A percentile compares a stretch with the other conserved stretches of the same genome.
These are phyloP conservation scores for Leishmania braziliensis DNA, from an alignment of 208 protist genomes.

Conservation along the genomic window DNA sequence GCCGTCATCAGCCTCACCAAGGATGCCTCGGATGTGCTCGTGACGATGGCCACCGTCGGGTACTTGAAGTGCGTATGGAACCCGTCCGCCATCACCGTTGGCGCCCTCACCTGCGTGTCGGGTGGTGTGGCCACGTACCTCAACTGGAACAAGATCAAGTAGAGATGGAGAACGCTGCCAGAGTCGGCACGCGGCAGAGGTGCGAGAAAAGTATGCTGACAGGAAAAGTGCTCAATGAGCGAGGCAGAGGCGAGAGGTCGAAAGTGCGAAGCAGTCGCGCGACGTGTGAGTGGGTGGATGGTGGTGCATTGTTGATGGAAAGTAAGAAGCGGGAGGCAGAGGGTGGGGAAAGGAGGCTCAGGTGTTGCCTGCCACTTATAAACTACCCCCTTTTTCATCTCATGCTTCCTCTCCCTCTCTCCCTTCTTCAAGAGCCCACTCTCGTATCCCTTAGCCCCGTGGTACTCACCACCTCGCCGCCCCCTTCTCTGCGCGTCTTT, in stretches of 20 bases:
- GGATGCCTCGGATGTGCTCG: conserved; percentile 81
- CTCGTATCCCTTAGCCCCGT: background rate
- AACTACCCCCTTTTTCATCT: background rate
- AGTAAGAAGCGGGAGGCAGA: background rate
- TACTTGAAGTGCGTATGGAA: conserved; percentile 80
- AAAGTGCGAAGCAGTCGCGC: background rate
- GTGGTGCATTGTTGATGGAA: background rate
- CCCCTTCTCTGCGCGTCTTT: background rate
- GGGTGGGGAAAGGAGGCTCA: background rate
- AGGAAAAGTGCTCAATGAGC: background rate
- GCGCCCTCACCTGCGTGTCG: conserved; percentile 81
- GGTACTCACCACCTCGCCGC: background rate
- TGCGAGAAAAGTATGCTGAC: background rate
- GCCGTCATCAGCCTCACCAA: conserved; percentile 79
- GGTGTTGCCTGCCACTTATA: background rate
- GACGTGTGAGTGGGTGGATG: background rate
- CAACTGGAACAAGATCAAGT: conserved; percentile 91
- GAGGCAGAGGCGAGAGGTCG: background rate
- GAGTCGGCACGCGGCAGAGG: background rate
- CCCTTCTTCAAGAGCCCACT: background rate
- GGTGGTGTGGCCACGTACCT: conserved; percentile 88
- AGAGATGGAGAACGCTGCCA: conserved; percentile 5
- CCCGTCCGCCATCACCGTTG: conserved; percentile 64
- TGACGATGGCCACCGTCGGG: conserved; percentile 83
- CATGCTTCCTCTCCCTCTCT: background rate